phyloP scores from a whole-genome alignment of 768 basidiomycete species.

The Phaeotremella fagi region DNA sequence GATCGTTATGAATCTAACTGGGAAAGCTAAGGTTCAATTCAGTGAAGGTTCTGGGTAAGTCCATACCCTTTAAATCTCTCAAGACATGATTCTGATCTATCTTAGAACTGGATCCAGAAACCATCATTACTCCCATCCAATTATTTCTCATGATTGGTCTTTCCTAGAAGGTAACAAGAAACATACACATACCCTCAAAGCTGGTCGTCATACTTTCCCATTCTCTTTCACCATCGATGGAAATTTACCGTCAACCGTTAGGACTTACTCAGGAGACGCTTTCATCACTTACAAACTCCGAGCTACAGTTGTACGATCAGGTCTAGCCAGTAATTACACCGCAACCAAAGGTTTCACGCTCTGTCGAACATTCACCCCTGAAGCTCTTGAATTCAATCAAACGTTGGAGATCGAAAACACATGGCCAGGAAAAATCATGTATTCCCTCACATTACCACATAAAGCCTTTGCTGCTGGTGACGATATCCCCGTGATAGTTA shows the following conservation, averaged over 20 bases:
- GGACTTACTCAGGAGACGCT: slow-evolving; percentile 55
- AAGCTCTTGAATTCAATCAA: slow-evolving; percentile 92
- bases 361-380: slow-evolving; percentile 66
- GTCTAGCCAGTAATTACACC: slow-evolving; percentile 66
- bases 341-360: slow-evolving; percentile 61
- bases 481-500: slow-evolving; percentile 70
- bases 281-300: slow-evolving; percentile 82
- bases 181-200: slow-evolving; percentile 83
- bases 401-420: slow-evolving; percentile 86
- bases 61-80: not conserved
- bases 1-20: slow-evolving; percentile 75
- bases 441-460: slow-evolving; percentile 80
- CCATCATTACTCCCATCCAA: slow-evolving; percentile 51
- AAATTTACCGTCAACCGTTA: slow-evolving; percentile 71
- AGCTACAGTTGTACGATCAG: slow-evolving; percentile 72
- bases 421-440: slow-evolving; percentile 97
- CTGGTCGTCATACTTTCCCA: slow-evolving; percentile 88
- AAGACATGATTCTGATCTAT: not conserved
- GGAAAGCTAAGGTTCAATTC: slow-evolving; percentile 70
- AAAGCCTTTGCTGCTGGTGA: slow-evolving; percentile 94
- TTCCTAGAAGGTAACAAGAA: slow-evolving; percentile 79
- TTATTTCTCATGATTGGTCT: slow-evolving; percentile 84
- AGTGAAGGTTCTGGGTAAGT: slow-evolving; percentile 43
- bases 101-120: slow-evolving; percentile 26
- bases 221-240: slow-evolving; percentile 84